Evolutionary conservation across 1,284 basidiomycete genomes (phyloP).

Genomic region (Fomes fomentarius): DNA sequence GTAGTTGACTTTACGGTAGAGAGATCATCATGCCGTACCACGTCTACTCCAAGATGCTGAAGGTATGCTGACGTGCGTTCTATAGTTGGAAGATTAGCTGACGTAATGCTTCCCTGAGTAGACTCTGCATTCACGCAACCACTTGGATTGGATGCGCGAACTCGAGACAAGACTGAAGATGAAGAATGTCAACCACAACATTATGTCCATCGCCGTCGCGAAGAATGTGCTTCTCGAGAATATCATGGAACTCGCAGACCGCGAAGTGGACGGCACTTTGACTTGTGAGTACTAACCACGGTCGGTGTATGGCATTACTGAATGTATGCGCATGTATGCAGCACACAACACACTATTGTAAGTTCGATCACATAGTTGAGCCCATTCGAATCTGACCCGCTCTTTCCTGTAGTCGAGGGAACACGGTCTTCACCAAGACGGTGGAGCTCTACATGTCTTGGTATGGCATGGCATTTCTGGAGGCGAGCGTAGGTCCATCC

Average conservation of each 20-base stretch:
- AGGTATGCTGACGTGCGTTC: slow-evolving; percentile 37
- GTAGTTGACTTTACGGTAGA: slow-evolving; percentile 40
- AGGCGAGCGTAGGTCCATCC: slow-evolving; percentile 71
- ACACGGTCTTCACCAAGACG: slow-evolving; percentile 79
- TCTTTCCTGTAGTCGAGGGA: slow-evolving; percentile 55
- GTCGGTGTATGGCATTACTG: not conserved
- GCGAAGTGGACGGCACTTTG: slow-evolving; percentile 63
- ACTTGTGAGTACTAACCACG: slow-evolving; percentile 32
- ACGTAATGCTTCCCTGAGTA: slow-evolving; percentile 29
- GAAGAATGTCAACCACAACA: slow-evolving; percentile 58
- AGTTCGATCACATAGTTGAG: slow-evolving; percentile 27
- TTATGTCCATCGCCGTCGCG: slow-evolving; percentile 72
- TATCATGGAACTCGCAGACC: slow-evolving; percentile 64
- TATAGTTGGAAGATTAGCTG: not conserved
- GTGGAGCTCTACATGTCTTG: slow-evolving; percentile 78
- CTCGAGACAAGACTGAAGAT: slow-evolving; percentile 69
- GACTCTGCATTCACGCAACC: slow-evolving; percentile 66
- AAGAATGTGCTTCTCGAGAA: slow-evolving; percentile 65
- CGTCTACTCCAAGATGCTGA: slow-evolving; percentile 57
- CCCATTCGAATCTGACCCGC: not conserved
- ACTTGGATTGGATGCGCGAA: slow-evolving; percentile 74
- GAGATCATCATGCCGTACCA: slow-evolving; percentile 74
- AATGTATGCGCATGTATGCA: slow-evolving; percentile 13
- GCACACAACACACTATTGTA: slow-evolving; percentile 54
- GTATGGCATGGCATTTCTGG: slow-evolving; percentile 76